Percentiles rank a stretch among this genome's conserved stretches.
These are phyloP conservation scores for Gloeopeniophorella convolvens DNA, from an alignment of 768 basidiomycete genomes.

Conservation along the genomic window DNA sequence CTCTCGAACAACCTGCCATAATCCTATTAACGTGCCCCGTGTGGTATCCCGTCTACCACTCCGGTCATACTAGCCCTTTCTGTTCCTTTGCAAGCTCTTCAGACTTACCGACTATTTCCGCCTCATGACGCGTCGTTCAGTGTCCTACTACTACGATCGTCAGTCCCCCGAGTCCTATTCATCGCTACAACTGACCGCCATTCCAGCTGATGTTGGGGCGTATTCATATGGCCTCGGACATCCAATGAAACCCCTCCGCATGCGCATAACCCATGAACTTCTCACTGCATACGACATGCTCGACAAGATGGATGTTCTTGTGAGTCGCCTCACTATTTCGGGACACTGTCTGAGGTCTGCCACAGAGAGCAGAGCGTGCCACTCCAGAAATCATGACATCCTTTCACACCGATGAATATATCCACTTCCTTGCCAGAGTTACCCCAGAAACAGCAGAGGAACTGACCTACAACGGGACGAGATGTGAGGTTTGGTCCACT, in stretches of 20 bases:
- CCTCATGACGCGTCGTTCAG: slow-evolving; percentile 62
- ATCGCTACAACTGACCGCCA: neutral
- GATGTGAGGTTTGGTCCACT: slow-evolving; percentile 55
- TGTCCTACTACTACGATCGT: slow-evolving; percentile 80
- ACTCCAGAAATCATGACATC: slow-evolving; percentile 58
- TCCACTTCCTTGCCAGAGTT: slow-evolving; percentile 83
- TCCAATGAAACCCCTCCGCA: slow-evolving; percentile 95
- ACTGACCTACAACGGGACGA: slow-evolving; percentile 73
- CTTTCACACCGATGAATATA: slow-evolving; percentile 98
- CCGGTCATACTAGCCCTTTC: too few relatives aligned
- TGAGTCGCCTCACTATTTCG: slow-evolving; percentile 33
- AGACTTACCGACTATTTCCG: too few relatives aligned
- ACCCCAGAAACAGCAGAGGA: slow-evolving; percentile 89
- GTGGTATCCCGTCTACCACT: too few relatives aligned
- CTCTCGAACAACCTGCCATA: too few relatives aligned
- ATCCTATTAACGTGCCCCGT: too few relatives aligned
- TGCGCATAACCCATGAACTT: slow-evolving; percentile 89
- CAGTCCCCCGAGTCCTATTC: slow-evolving; percentile 18
- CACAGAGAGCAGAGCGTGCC: slow-evolving; percentile 30
- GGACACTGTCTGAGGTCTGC: neutral
- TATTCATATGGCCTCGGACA: slow-evolving; percentile 85
- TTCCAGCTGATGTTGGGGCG: slow-evolving; percentile 59
- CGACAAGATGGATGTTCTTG: slow-evolving; percentile 89
- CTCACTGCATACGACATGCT: slow-evolving; percentile 89
- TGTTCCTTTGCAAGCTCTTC: too few relatives aligned